Base-by-base conservation (phyloP, 2,329 filamentous ascomycete genomes). In the Neopestalotiopsis clavispora region DNA sequence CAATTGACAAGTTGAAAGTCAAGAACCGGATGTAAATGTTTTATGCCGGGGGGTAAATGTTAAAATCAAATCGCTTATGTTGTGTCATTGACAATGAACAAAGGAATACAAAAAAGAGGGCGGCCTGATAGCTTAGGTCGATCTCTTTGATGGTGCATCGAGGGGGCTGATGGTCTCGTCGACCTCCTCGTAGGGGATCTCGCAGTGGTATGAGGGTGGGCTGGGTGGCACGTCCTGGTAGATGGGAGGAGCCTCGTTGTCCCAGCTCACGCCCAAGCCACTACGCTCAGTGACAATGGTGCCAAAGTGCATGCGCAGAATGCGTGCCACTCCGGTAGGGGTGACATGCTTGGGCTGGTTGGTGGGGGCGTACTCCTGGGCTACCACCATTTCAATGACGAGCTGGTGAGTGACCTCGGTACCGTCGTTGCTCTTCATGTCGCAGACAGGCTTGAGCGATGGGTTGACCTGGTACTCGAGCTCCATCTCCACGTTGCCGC, bases 191-290 rank as follows among this genome's bases (percentile, higher is more conserved):
- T 68, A 67, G 14, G 66, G 49, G 20, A 71, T 65, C 5, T 67
- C 69, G 30, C 65, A 60, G 32, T 59, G 14, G 80, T 95, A 95
- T 5, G 85, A 86, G 0, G 95, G 95, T 63, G 95, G 95, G 75
- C 92, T 94, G 2, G 90, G 91, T 0, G 95, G 95, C 57, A 98
- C 94, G 77, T 98, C 94, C 80, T 96, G 92, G 81, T 99, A 99
- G 73, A 97, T 89, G 0, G 95, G 95, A 13, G 95, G 95, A 76
- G 93, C 91, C 84, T 99, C 95, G 81, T 98, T 95, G 74, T 98
- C 95, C 95, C 96, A 99, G 74, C 92, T 94, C 75, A 99, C 95
- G 65, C 95, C 95, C 78, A 97, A 88, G 20, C 95, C 95, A 23
- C 89, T 89, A 69, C 93, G 89, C 82, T 97, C 92, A 4, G 95